These are phyloP conservation scores for Geosmithia flava DNA, from an alignment of 2,329 filamentous ascomycete genomes.

Conservation along the genomic window DNA sequence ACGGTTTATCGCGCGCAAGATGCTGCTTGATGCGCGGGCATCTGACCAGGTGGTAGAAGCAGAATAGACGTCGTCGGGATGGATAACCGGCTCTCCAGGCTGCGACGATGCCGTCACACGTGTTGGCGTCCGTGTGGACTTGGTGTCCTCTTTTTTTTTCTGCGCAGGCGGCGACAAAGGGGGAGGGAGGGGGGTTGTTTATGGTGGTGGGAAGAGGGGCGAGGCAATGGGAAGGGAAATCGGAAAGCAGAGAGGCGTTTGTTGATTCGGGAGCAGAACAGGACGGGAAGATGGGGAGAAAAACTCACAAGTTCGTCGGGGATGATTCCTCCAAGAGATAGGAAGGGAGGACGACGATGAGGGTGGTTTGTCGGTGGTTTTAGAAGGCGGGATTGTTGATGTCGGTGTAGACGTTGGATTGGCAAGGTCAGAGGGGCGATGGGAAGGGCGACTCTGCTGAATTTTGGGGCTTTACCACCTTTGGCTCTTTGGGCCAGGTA, in stretches of 20 bases:
- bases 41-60: background rate
- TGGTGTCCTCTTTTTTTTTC: conserved; percentile 1
- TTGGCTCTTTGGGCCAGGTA: background rate
- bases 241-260: background rate
- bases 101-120: conserved; percentile 1
- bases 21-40: background rate
- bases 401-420: conserved; percentile 13
- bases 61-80: conserved; percentile 3
- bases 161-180: background rate
- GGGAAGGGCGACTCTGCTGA: conserved; percentile 4
- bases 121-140: conserved; percentile 1
- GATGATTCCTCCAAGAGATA: conserved; percentile 10
- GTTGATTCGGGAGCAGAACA: background rate
- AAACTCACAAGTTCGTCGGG: conserved; percentile 7
- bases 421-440: conserved; percentile 7
- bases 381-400: conserved; percentile 6
- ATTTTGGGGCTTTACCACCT: background rate
- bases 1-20: background rate
- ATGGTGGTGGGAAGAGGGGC: background rate
- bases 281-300: background rate
- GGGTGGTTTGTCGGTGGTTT: conserved; percentile 11
- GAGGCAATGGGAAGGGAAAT: background rate
- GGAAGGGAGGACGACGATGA: conserved; percentile 14
- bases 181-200: background rate
- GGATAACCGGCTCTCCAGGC: conserved; percentile 1